phyloP scores from a whole-genome alignment of 225 moss, liverwort and hornwort species.

The Takakia lepidozioides region DNA sequence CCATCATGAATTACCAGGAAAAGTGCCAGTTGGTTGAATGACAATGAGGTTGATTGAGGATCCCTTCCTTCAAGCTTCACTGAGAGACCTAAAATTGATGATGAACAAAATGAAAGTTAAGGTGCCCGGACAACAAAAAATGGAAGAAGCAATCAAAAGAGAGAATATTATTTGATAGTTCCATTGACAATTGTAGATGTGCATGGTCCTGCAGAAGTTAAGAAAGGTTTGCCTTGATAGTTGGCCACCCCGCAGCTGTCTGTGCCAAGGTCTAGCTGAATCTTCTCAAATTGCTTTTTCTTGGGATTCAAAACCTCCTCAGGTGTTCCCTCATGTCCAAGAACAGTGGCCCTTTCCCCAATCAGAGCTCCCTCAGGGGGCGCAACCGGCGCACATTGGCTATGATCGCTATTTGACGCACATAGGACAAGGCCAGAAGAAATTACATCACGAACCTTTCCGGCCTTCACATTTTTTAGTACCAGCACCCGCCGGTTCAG shows the following conservation, averaged over 20 bases:
- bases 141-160: constrained; percentile 3
- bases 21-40: too few species aligned
- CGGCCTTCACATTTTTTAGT: constrained; percentile 71
- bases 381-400: constrained; percentile 73
- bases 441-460: constrained; percentile 81
- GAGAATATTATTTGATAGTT: constrained; percentile 32
- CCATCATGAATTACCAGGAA: too few species aligned
- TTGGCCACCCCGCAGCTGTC: constrained; percentile 60
- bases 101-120: too few species aligned
- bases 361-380: constrained; percentile 65
- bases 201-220: constrained; percentile 60
- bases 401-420: constrained; percentile 84
- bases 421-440: constrained; percentile 84
- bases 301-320: constrained; percentile 86
- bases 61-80: too few species aligned
- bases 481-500: constrained; percentile 79
- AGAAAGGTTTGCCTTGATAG: constrained; percentile 67
- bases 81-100: too few species aligned
- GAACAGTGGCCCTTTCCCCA: constrained; percentile 69
- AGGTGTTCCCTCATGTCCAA: constrained; percentile 67
- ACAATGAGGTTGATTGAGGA: too few species aligned
- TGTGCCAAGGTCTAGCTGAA: constrained; percentile 73
- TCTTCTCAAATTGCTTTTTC: constrained; percentile 96
- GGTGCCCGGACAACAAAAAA: too few species aligned
- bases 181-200: constrained; percentile 64